phyloP scores from a whole-genome alignment of 169 alveolate genomes.

The Pseudocohnilembus persalinus region DNA sequence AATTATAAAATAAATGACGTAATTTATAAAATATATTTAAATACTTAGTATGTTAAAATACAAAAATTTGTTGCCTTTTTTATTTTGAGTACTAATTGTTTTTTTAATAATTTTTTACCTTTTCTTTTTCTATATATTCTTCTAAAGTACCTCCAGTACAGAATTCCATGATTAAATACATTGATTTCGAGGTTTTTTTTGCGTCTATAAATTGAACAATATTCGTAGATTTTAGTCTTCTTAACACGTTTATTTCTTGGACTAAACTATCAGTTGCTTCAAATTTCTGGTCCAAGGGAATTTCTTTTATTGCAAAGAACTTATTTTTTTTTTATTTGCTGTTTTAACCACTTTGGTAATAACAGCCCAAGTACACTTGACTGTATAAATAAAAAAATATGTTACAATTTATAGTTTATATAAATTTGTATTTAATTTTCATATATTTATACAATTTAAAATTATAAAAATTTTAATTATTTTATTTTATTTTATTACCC shows the following conservation, averaged over 20 bases:
- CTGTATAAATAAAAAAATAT: not conserved
- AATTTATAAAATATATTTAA: too few species aligned
- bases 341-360: not conserved
- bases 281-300: conserved; percentile 27
- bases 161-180: conserved; percentile 34
- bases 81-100: too few species aligned
- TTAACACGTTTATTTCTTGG: conserved; percentile 26
- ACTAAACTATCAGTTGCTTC: conserved; percentile 33
- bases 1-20: too few species aligned
- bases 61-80: not conserved
- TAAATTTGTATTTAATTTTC: too few species aligned
- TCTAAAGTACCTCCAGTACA: conserved; percentile 39
- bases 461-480: too few species aligned
- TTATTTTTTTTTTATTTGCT: not conserved
- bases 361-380: not conserved
- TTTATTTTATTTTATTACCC: not conserved
- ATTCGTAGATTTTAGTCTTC: conserved; percentile 21
- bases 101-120: too few species aligned
- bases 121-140: conserved; percentile 1
- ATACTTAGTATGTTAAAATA: not conserved
- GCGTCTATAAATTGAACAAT: conserved; percentile 37
- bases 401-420: too few species aligned
- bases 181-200: conserved; percentile 15
- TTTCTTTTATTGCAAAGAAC: conserved; percentile 30
- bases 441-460: too few species aligned